Evolutionary conservation across 2,329 filamentous ascomycete genomes (phyloP).

Genomic region (Gaeumannomyces tritici): DNA sequence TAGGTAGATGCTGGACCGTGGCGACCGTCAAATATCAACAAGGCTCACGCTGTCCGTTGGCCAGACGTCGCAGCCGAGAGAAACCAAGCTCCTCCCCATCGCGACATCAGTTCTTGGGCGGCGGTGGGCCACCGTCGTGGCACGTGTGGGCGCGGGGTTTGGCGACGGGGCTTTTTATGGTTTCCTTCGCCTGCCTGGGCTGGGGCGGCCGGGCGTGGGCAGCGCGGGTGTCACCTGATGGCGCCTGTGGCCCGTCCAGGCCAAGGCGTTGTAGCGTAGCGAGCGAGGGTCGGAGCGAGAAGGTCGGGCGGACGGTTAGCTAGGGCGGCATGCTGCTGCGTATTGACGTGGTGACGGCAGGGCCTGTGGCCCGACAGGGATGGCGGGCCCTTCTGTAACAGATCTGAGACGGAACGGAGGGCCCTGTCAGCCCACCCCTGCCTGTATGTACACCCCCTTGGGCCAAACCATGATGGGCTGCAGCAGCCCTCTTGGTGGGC

Average conservation of each 20-base stretch:
- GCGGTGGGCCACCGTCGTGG: background rate
- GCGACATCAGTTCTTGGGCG: background rate
- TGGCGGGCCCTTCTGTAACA: conserved; percentile 26
- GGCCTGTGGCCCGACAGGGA: conserved; percentile 2
- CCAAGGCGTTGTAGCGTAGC: background rate
- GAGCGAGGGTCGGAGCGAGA: too few relatives aligned
- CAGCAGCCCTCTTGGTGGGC: too few relatives aligned
- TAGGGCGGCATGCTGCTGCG: too few relatives aligned
- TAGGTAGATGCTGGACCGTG: too few relatives aligned
- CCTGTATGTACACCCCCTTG: conserved; percentile 12
- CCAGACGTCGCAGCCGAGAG: background rate
- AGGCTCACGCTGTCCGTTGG: background rate
- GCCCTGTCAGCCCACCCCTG: conserved; percentile 10
- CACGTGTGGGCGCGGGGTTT: background rate
- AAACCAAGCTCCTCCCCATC: background rate
- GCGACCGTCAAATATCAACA: background rate
- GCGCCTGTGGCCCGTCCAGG: background rate
- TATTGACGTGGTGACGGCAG: too few relatives aligned
- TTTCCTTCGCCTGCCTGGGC: too few relatives aligned
- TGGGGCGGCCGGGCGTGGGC: too few relatives aligned
- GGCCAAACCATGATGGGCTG: conserved; percentile 3
- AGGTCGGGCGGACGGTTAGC: too few relatives aligned
- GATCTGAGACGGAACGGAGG: conserved; percentile 27
- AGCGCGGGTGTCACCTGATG: background rate
- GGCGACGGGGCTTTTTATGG: too few relatives aligned